Conservation (phyloP, 352 stramenopile genomes). For the Phytophthora aleatoria region DNA sequence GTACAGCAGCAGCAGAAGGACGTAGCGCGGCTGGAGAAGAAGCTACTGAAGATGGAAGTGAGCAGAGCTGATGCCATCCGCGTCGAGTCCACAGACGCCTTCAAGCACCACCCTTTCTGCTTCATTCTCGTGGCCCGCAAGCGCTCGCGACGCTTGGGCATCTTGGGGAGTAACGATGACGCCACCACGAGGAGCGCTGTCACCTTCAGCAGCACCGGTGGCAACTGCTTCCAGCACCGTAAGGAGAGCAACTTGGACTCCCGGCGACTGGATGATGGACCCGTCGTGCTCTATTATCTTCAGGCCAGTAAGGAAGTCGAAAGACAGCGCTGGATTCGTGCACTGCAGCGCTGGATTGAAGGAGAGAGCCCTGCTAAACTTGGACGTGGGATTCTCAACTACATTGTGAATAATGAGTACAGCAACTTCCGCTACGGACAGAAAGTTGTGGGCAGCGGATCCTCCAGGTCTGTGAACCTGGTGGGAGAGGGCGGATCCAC, state of each 20-base stretch:
- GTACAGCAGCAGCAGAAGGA: constrained; percentile 45
- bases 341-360: constrained; percentile 77
- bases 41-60: constrained; percentile 73
- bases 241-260: constrained; percentile 66
- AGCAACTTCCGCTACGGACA: constrained; percentile 65
- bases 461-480: constrained; percentile 21
- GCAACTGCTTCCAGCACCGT: constrained; percentile 57
- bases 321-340: constrained; percentile 72
- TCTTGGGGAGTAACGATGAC: constrained; percentile 13
- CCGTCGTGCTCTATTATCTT: constrained; percentile 73
- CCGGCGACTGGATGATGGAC: constrained; percentile 38
- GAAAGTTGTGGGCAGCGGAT: constrained; percentile 44
- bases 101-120: constrained; percentile 67
- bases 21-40: constrained; percentile 50
- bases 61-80: constrained; percentile 56
- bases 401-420: constrained; percentile 81
- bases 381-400: constrained; percentile 65
- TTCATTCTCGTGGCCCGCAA: constrained; percentile 72
- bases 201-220: constrained; percentile 24
- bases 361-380: constrained; percentile 56
- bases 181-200: constrained; percentile 21
- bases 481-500: constrained; percentile 22
- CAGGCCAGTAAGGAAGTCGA: constrained; percentile 66
- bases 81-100: constrained; percentile 59
- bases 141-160: constrained; percentile 39